A percentile compares a stretch with the other conserved stretches of the same genome.
Evolutionary conservation across 1,139 yeast species (phyloP).

Genomic region (Scheffersomyces illinoinensis): DNA sequence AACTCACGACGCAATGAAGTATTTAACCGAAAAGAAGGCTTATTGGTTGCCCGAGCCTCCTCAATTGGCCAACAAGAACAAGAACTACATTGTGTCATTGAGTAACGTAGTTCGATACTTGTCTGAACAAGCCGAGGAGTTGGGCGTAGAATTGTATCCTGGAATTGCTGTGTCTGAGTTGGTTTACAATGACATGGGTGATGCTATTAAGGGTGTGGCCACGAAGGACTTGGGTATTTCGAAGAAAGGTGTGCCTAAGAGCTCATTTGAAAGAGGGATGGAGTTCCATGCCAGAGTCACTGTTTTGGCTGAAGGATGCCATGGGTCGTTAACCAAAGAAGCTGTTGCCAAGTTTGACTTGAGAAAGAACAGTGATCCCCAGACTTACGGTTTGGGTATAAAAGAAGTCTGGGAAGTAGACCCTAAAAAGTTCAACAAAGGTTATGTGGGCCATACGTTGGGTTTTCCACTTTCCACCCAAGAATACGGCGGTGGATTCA

Average conservation of each 20-base stretch:
- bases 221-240: slow-evolving; percentile 89
- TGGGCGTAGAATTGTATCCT: slow-evolving; percentile 93
- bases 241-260: slow-evolving; percentile 73
- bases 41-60: slow-evolving; percentile 91
- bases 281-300: slow-evolving; percentile 90
- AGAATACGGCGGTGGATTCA: slow-evolving; percentile 94
- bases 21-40: slow-evolving; percentile 56
- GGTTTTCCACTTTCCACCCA: slow-evolving; percentile 80
- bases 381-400: slow-evolving; percentile 92
- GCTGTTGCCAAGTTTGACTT: slow-evolving; percentile 68
- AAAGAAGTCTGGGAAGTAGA: slow-evolving; percentile 98
- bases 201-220: slow-evolving; percentile 80
- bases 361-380: slow-evolving; percentile 67
- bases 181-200: slow-evolving; percentile 57
- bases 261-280: slow-evolving; percentile 90
- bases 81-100: slow-evolving; percentile 82
- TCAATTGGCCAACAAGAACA: slow-evolving; percentile 76
- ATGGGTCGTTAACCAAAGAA: slow-evolving; percentile 85
- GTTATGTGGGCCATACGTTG: slow-evolving; percentile 82
- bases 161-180: slow-evolving; percentile 88
- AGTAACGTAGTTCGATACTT: slow-evolving; percentile 80
- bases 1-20: slow-evolving; percentile 67
- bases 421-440: slow-evolving; percentile 77
- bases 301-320: slow-evolving; percentile 94
- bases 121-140: slow-evolving; percentile 85